These are phyloP conservation scores for Cercophora scortea DNA, from an alignment of 495 filamentous ascomycete genomes.

Conservation along the genomic window DNA sequence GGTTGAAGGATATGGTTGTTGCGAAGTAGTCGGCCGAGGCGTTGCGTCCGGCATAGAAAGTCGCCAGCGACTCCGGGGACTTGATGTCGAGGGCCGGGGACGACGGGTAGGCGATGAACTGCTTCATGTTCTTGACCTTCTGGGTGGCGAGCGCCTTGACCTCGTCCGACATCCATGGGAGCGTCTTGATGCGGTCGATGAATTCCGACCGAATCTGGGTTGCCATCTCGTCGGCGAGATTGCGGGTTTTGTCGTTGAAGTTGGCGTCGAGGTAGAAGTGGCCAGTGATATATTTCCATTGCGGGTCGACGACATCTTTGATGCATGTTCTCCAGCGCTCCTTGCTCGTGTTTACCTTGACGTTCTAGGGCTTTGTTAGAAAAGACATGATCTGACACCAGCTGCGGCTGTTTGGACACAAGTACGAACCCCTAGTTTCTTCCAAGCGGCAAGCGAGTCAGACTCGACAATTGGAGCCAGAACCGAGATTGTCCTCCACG, in stretches of 20 bases:
- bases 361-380: too few species aligned
- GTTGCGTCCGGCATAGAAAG: conserved; percentile 50
- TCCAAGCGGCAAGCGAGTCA: too few species aligned
- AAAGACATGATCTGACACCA: too few species aligned
- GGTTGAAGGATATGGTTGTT: conserved; percentile 40
- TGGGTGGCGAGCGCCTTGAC: conserved; percentile 53
- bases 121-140: conserved; percentile 63
- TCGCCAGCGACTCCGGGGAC: conserved; percentile 46
- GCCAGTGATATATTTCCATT: background rate
- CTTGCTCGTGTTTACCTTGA: too few species aligned
- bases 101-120: conserved; percentile 64
- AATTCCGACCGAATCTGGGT: background rate
- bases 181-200: conserved; percentile 1
- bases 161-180: conserved; percentile 63
- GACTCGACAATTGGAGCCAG: background rate
- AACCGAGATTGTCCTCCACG: background rate
- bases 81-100: conserved; percentile 41
- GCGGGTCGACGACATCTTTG: background rate
- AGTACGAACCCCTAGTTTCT: too few species aligned
- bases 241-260: background rate
- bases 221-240: background rate
- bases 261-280: background rate
- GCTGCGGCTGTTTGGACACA: too few species aligned
- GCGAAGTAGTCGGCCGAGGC: conserved; percentile 52
- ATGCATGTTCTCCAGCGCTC: too few species aligned